Evolutionary conservation across 768 basidiomycete species (phyloP).

Genomic region (Leccinum disarticulatum): DNA sequence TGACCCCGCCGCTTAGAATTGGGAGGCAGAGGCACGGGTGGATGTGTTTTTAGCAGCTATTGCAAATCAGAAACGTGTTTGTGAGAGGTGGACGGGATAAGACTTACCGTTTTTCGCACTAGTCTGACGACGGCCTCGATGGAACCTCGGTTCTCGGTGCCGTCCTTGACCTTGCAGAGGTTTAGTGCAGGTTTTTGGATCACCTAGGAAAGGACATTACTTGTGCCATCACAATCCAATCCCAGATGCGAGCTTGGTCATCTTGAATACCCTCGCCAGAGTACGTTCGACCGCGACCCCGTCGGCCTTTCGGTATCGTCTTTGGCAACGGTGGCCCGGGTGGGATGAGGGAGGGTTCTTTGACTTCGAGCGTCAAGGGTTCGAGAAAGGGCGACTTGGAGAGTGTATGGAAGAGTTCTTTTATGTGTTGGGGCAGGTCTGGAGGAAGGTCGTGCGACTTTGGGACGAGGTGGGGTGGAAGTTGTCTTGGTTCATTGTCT

Average conservation of each 20-base stretch:
- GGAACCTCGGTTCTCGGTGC: slow-evolving; percentile 75
- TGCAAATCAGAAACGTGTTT: slow-evolving; percentile 10
- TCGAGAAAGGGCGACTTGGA: slow-evolving; percentile 69
- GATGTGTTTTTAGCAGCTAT: slow-evolving; percentile 57
- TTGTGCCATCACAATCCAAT: slow-evolving; percentile 74
- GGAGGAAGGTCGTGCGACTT: slow-evolving; percentile 41
- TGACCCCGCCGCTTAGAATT: slow-evolving; percentile 60
- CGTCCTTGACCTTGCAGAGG: slow-evolving; percentile 68
- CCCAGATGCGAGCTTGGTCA: slow-evolving; percentile 63
- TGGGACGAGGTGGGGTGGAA: slow-evolving; percentile 29
- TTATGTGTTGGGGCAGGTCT: slow-evolving; percentile 51
- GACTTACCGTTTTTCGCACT: slow-evolving; percentile 67
- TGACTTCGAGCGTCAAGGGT: slow-evolving; percentile 52
- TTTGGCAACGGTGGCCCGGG: slow-evolving; percentile 62
- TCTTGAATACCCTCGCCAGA: slow-evolving; percentile 59
- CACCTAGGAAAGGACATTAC: slow-evolving; percentile 33
- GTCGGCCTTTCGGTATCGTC: slow-evolving; percentile 55
- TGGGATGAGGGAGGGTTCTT: slow-evolving; percentile 47
- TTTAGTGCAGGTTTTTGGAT: neutral
- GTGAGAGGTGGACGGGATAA: neutral
- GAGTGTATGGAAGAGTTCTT: slow-evolving; percentile 57
- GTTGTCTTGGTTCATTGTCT: slow-evolving; percentile 39
- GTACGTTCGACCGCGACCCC: slow-evolving; percentile 67
- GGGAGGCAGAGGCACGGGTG: slow-evolving; percentile 60
- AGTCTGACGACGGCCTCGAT: slow-evolving; percentile 73